Evolutionary conservation across 495 filamentous ascomycete species (phyloP).

Genomic region (Penicillium tannophilum): DNA sequence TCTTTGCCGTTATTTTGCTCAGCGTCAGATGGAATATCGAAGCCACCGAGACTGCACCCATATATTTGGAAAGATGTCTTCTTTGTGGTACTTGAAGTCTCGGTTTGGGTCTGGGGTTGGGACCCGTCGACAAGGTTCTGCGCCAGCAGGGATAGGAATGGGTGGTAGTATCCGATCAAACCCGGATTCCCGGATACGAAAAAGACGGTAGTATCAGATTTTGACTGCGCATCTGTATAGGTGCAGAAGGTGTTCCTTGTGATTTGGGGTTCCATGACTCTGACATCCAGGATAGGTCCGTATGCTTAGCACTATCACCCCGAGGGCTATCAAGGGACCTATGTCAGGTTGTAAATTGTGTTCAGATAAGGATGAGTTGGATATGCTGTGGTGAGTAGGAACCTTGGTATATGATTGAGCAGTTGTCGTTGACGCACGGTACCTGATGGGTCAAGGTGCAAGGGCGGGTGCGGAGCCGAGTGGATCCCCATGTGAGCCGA

Average conservation of each 20-base stretch:
- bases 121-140: conserved; percentile 17
- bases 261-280: conserved; percentile 29
- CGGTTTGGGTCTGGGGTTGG: background rate
- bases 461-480: conserved; percentile 15
- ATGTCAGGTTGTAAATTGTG: background rate
- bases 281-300: background rate
- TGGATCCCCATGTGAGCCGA: conserved; percentile 10
- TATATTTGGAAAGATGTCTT: conserved; percentile 49
- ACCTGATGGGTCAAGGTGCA: conserved; percentile 1
- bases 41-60: conserved; percentile 74
- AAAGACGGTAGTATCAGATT: conserved; percentile 46
- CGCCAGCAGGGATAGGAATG: conserved; percentile 63
- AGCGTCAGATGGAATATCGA: conserved; percentile 49
- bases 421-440: background rate
- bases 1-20: background rate
- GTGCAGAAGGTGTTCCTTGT: conserved; percentile 38
- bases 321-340: background rate
- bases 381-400: background rate
- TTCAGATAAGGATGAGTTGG: background rate
- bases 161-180: conserved; percentile 75
- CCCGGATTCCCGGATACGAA: conserved; percentile 91
- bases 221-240: conserved; percentile 14
- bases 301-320: background rate
- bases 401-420: background rate
- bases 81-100: background rate